Base-by-base conservation (phyloP, 2,329 filamentous ascomycete species). In the Penicillium griseofulvum region DNA sequence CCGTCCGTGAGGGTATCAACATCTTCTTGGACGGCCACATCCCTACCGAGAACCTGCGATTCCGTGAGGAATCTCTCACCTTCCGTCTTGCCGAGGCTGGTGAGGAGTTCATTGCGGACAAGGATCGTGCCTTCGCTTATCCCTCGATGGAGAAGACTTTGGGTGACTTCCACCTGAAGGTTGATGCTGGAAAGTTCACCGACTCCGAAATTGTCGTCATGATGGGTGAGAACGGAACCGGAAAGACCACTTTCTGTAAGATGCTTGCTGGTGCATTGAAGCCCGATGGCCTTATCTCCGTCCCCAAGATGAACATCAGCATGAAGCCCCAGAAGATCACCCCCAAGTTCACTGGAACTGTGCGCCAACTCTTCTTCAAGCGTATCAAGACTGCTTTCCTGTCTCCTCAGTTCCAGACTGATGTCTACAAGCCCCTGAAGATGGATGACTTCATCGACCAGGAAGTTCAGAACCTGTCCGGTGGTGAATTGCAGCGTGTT, bases 311-410 rank as follows among this genome's bases (percentile, higher is more conserved):
- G 92, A 91, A 89, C 80, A 96, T 99, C 74, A 92, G 88, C 80
- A 95, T 97, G 91, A 99, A 99, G 83, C 95, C 95, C 19, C 94
- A 99, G 81, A 99, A 95, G 70, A 99, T 99, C 70, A 99, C 92
- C 2, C 94, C 94, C 71, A 99, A 97, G 78, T 99, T 96, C 73
- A 88, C 92, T 64, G 94, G 95, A 61, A 99, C 93, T 37, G 94
- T 99, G 55, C 91, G 94, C 60, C 91, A 97, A 76, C 84, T 99
- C 48, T 97, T 99, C 83, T 96, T 97, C 86, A 99, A 99, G 87
- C 93, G 94, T 81, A 99, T 99, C 78, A 96, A 96, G 83, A 87
- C 91, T 59, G 87, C 93, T 36, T 99, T 99, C 85, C 76, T 99
- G 68, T 94, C 87, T 66, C 94, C 94, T 29, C 94, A 99, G 76